A percentile compares a stretch with the other conserved stretches of the same genome.
Conservation (phyloP, 805 yeast species). For the Saturnispora bothae region DNA sequence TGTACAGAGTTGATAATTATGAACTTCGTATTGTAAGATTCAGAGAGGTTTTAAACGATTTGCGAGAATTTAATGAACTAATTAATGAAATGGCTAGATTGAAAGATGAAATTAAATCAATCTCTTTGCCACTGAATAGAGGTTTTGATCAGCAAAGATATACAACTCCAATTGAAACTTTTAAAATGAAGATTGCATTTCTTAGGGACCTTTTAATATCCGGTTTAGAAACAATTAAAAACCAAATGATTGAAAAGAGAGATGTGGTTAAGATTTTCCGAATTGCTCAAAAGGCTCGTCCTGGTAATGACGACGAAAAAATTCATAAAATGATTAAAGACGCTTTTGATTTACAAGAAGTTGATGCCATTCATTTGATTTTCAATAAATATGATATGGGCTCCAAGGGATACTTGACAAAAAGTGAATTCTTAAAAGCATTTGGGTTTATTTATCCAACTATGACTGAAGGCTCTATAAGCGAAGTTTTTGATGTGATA, state of each 20-base stretch:
- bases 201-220: conserved; percentile 2
- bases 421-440: conserved; percentile 34
- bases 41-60: conserved; percentile 25
- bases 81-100: conserved; percentile 17
- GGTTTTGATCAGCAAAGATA: conserved; percentile 6
- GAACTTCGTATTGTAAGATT: conserved; percentile 18
- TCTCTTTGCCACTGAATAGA: conserved; percentile 12
- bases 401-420: conserved; percentile 28
- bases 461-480: conserved; percentile 26
- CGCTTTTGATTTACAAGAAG: conserved; percentile 6
- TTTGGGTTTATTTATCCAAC: conserved; percentile 32
- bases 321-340: conserved; percentile 10
- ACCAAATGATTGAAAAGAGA: conserved; percentile 4
- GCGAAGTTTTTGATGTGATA: conserved; percentile 28
- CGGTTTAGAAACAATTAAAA: conserved; percentile 3
- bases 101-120: conserved; percentile 13
- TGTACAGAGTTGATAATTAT: conserved; percentile 13
- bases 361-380: conserved; percentile 23
- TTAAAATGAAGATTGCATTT: conserved; percentile 4
- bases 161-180: not conserved
- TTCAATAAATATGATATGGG: conserved; percentile 32
- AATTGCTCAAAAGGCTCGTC: conserved; percentile 8
- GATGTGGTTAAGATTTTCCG: conserved; percentile 9
- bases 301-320: conserved; percentile 3
- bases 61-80: conserved; percentile 26